phyloP scores from a whole-genome alignment of 306 rosid genomes.

The Canavalia gladiata region DNA sequence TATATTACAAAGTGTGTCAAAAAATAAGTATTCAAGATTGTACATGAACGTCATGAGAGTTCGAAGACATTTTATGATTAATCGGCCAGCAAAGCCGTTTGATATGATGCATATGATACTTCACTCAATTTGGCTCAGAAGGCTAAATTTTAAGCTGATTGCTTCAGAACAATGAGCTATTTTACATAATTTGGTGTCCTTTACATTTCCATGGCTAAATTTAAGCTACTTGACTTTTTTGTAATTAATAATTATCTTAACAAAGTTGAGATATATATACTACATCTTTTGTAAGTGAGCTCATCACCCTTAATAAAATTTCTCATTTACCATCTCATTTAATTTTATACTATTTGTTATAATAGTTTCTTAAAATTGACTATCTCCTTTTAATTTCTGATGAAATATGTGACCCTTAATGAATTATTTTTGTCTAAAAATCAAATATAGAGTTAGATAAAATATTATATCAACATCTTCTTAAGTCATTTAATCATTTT shows the following conservation, averaged over 20 bases:
- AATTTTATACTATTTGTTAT: no score
- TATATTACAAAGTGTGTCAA: slow-evolving; percentile 54
- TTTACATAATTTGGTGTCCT: not conserved
- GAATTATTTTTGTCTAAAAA: no score
- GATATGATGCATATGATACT: slow-evolving; percentile 74
- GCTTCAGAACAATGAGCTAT: not conserved
- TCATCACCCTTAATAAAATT: not conserved
- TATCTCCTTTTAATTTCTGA: no score
- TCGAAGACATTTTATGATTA: slow-evolving; percentile 61
- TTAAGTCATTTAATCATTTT: no score
- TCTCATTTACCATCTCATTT: not conserved
- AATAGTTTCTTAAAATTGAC: no score
- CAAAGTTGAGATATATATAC: not conserved
- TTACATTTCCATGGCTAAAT: not conserved
- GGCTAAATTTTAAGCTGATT: slow-evolving; percentile 49
- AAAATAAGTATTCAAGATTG: slow-evolving; percentile 53
- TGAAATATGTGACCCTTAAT: no score
- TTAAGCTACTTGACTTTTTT: not conserved
- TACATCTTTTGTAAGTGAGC: not conserved
- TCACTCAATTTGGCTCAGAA: slow-evolving; percentile 73
- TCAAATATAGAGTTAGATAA: no score
- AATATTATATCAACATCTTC: no score
- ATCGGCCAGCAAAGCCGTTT: slow-evolving; percentile 65
- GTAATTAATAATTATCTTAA: not conserved
- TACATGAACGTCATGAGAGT: slow-evolving; percentile 54